phyloP scores from a whole-genome alignment of 768 basidiomycete genomes.

The Tephrocybe rancida region DNA sequence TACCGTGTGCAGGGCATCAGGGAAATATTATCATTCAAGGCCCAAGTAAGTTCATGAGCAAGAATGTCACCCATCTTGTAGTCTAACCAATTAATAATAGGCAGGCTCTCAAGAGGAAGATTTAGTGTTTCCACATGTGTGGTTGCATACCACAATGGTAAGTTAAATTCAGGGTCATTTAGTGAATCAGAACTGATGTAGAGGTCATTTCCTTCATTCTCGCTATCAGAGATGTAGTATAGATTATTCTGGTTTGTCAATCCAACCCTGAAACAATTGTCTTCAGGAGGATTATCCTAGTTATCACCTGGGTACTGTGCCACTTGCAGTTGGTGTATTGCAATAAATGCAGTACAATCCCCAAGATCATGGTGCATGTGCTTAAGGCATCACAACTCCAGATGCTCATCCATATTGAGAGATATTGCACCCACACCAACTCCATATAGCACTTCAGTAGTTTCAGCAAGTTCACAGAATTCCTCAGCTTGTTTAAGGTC shows the following conservation, averaged over 20 bases:
- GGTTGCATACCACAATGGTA: constrained; percentile 2
- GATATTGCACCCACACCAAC: not conserved
- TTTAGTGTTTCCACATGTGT: not conserved
- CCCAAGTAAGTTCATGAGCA: not conserved
- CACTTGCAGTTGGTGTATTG: not conserved
- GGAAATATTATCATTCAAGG: not conserved
- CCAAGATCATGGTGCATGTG: not conserved
- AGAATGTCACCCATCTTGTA: constrained; percentile 2
- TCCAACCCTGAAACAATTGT: not conserved
- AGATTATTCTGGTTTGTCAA: too few relatives aligned
- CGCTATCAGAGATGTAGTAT: too few relatives aligned
- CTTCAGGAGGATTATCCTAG: not conserved
- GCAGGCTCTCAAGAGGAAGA: not conserved
- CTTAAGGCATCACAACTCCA: too few relatives aligned
- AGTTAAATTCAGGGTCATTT: constrained; percentile 3
- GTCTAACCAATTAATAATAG: constrained; percentile 1
- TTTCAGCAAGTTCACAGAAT: not conserved
- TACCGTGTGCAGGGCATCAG: not conserved
- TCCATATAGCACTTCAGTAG: not conserved
- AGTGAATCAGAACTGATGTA: not conserved
- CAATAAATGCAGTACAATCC: not conserved
- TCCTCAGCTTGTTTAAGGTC: not conserved
- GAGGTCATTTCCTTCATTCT: not conserved
- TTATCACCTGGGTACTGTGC: not conserved
- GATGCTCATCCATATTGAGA: not conserved